Percentiles rank a stretch among this genome's conserved stretches.
phyloP scores from a whole-genome alignment of 2,329 filamentous ascomycete genomes.

The Mollisia scopiformis region DNA sequence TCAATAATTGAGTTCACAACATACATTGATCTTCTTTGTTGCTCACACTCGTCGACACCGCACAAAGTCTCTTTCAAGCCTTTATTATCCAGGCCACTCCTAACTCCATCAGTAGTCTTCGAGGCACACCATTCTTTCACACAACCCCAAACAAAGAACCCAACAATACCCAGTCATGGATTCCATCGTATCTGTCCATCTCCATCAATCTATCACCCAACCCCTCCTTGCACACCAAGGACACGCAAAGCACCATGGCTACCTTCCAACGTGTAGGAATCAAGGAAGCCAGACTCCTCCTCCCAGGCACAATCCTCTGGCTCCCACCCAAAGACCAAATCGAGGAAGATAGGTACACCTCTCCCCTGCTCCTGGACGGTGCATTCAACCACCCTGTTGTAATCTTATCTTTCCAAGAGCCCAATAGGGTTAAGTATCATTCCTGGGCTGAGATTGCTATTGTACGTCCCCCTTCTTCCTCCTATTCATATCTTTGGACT shows the following conservation, averaged over 20 bases:
- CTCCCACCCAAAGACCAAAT: constrained; percentile 17
- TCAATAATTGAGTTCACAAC: too few species aligned
- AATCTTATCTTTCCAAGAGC: constrained; percentile 8
- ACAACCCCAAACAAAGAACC: too few species aligned
- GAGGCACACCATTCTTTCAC: too few species aligned
- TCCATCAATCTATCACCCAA: too few species aligned
- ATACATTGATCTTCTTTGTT: too few species aligned
- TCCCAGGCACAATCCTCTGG: constrained; percentile 24
- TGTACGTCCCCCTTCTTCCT: constrained; percentile 4
- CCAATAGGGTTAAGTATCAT: not conserved
- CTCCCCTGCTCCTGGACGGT: constrained; percentile 7
- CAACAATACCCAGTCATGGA: too few species aligned
- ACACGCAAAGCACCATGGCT: not conserved
- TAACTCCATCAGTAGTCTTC: too few species aligned
- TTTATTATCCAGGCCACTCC: too few species aligned
- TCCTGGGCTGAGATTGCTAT: constrained; percentile 18
- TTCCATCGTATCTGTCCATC: too few species aligned
- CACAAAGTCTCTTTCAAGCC: too few species aligned
- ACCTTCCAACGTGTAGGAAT: constrained; percentile 3
- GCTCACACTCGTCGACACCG: too few species aligned
- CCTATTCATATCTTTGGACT: not conserved
- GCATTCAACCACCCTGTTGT: constrained; percentile 23
- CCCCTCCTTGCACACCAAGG: not conserved
- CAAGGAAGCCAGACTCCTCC: constrained; percentile 6
- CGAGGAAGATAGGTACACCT: not conserved